phyloP scores from a whole-genome alignment of 441 rosid species.

The Populus trichocarpa region DNA sequence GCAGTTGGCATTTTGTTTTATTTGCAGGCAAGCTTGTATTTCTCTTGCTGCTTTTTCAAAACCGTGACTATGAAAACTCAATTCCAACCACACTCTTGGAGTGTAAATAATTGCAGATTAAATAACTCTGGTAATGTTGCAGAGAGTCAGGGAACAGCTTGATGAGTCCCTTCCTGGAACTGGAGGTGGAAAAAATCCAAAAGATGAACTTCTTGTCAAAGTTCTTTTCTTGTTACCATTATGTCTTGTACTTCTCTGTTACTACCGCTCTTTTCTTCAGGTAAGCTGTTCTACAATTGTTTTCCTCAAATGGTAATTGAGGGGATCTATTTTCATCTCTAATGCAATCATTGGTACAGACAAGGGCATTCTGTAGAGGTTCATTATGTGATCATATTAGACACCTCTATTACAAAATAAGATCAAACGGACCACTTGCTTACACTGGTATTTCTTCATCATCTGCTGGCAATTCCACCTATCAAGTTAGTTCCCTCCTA shows the following conservation, averaged over 20 bases:
- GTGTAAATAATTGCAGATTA: neutral
- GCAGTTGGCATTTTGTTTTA: neutral
- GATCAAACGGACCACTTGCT: constrained; percentile 48
- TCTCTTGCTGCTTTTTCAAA: neutral
- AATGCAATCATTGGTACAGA: constrained; percentile 40
- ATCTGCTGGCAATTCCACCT: constrained; percentile 45
- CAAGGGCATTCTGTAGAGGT: constrained; percentile 53
- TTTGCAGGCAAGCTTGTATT: neutral
- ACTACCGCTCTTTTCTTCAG: constrained; percentile 55
- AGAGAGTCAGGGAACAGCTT: constrained; percentile 70
- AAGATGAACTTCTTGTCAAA: constrained; percentile 62
- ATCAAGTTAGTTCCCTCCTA: constrained; percentile 47
- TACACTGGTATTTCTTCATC: constrained; percentile 61
- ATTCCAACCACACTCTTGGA: neutral
- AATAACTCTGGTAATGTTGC: constrained; percentile 24
- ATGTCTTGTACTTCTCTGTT: constrained; percentile 53
- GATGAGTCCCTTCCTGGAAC: constrained; percentile 93
- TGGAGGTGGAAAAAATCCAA: constrained; percentile 77
- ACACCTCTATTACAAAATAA: constrained; percentile 55
- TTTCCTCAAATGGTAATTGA: constrained; percentile 2
- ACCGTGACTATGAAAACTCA: neutral
- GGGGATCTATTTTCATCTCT: constrained; percentile 7
- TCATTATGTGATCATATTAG: constrained; percentile 64
- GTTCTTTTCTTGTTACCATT: constrained; percentile 67
- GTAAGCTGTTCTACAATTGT: constrained; percentile 32